Evolutionary conservation across 2,329 filamentous ascomycete species (phyloP).

Genomic region (Talaromyces sp.): DNA sequence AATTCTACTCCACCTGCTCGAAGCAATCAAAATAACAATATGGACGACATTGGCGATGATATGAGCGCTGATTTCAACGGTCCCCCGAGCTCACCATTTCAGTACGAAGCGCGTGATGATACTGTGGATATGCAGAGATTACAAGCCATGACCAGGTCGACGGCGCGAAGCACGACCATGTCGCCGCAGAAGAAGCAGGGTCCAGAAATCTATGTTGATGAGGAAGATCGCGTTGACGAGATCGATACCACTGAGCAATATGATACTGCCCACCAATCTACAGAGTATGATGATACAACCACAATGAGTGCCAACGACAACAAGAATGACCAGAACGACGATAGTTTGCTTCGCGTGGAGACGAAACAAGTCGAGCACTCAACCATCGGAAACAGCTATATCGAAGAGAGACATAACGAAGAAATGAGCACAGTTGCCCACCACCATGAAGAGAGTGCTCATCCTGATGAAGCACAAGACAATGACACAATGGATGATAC

Average conservation of each 20-base stretch:
- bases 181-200: slow-evolving; percentile 25
- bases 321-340: slow-evolving; percentile 1
- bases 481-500: slow-evolving; percentile 41
- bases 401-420: slow-evolving; percentile 40
- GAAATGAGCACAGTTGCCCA: slow-evolving; percentile 41
- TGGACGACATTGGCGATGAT: slow-evolving; percentile 18
- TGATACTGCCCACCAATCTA: background rate
- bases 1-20: slow-evolving; percentile 16
- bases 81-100: slow-evolving; percentile 39
- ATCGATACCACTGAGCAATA: background rate
- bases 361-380: slow-evolving; percentile 1
- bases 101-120: slow-evolving; percentile 31
- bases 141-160: slow-evolving; percentile 14
- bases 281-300: background rate
- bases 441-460: slow-evolving; percentile 23
- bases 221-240: slow-evolving; percentile 13
- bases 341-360: background rate
- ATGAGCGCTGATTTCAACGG: slow-evolving; percentile 24
- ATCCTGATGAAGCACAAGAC: slow-evolving; percentile 29
- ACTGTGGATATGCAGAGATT: slow-evolving; percentile 31
- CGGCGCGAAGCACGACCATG: slow-evolving; percentile 16
- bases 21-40: background rate
- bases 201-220: slow-evolving; percentile 26
- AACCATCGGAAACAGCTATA: slow-evolving; percentile 33
- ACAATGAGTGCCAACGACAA: slow-evolving; percentile 9